A percentile compares a stretch with the other conserved stretches of the same genome.
Conservation (phyloP, 148 eudicot species). For the Camellia sinensis region DNA sequence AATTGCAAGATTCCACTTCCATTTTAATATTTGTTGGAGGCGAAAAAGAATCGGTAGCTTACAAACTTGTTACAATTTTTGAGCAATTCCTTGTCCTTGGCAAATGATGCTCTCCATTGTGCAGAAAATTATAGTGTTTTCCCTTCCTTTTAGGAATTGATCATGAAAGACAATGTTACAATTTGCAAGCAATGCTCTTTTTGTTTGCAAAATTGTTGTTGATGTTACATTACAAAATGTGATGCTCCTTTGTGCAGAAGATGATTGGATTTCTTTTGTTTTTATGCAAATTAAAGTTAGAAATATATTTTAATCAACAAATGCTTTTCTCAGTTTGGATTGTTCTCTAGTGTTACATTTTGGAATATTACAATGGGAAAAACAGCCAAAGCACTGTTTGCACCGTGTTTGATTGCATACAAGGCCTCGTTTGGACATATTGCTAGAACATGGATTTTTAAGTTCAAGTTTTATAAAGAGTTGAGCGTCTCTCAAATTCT, state of each 20-base stretch:
- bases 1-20: not conserved
- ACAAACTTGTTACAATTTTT: conserved; percentile 3
- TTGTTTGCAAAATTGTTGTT: not conserved
- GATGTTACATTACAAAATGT: not conserved
- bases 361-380: not conserved
- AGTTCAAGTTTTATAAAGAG: too few relatives aligned
- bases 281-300: not conserved
- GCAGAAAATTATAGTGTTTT: conserved; percentile 19
- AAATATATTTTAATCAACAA: not conserved
- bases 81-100: not conserved
- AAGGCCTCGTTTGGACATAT: not conserved
- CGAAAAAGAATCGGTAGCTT: not conserved
- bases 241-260: conserved; percentile 10
- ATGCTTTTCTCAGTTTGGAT: not conserved
- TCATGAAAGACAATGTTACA: not conserved
- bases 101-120: conserved; percentile 16
- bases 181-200: not conserved
- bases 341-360: not conserved
- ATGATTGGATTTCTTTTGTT: not conserved
- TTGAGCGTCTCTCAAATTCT: too few relatives aligned
- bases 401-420: not conserved
- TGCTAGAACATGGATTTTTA: too few relatives aligned
- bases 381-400: not conserved
- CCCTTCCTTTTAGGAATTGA: not conserved
- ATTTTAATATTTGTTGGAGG: conserved; percentile 4